These are phyloP conservation scores for Gynandropsis gynandra DNA, from an alignment of 345 rosid species.

Conservation along the genomic window DNA sequence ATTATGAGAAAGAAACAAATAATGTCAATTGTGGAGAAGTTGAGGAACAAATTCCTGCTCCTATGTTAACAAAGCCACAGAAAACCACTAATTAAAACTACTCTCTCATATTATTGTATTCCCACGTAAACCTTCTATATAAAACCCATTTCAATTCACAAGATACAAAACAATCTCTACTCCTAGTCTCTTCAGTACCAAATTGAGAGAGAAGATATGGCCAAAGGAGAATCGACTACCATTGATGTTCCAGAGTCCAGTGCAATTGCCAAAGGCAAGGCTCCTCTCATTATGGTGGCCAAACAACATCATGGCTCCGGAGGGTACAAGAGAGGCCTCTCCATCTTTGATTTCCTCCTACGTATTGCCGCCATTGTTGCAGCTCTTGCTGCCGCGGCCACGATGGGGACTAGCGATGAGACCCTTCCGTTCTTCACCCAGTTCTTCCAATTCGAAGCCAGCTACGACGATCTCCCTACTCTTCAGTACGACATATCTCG, in stretches of 20 bases:
- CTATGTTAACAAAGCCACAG: too few relatives aligned
- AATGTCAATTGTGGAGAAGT: too few relatives aligned
- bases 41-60: too few relatives aligned
- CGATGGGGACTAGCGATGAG: slow-evolving; percentile 74
- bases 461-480: slow-evolving; percentile 78
- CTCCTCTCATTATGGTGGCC: slow-evolving; percentile 25
- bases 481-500: slow-evolving; percentile 32
- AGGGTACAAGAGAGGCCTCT: slow-evolving; percentile 49
- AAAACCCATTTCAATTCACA: too few relatives aligned
- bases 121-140: too few relatives aligned
- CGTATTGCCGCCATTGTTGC: slow-evolving; percentile 56
- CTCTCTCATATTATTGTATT: too few relatives aligned
- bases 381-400: slow-evolving; percentile 48
- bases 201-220: slow-evolving; percentile 7
- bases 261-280: slow-evolving; percentile 31
- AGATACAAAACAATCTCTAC: too few relatives aligned
- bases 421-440: slow-evolving; percentile 89
- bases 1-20: too few relatives aligned
- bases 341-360: slow-evolving; percentile 61
- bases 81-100: too few relatives aligned
- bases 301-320: slow-evolving; percentile 24
- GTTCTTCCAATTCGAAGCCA: slow-evolving; percentile 82
- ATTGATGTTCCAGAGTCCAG: slow-evolving; percentile 32
- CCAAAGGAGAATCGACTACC: slow-evolving; percentile 22
- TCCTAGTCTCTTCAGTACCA: too few relatives aligned